Evolutionary conservation across 371 early-diverging fungal species (phyloP).

Genomic region (Umbelopsis sp.): DNA sequence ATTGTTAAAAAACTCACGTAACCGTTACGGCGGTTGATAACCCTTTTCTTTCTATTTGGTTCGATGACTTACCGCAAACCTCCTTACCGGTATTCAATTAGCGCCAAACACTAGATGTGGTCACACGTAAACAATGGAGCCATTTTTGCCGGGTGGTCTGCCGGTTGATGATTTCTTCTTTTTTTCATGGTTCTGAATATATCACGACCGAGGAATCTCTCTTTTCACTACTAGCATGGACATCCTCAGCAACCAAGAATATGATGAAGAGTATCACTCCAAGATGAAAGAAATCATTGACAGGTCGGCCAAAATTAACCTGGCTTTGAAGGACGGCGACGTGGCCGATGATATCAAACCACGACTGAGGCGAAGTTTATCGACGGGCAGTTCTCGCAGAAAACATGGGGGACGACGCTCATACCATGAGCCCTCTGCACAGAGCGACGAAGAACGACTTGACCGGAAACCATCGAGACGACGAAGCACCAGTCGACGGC

Average conservation of each 20-base stretch:
- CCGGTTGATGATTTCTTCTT: background rate
- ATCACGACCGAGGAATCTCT: background rate
- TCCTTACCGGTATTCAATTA: background rate
- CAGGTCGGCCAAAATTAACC: background rate
- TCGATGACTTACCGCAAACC: no score
- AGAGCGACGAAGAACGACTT: constrained; percentile 7
- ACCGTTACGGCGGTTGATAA: no score
- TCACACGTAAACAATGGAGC: constrained; percentile 2
- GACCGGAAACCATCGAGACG: background rate
- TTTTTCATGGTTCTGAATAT: background rate
- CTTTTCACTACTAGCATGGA: background rate
- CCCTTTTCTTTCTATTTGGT: no score
- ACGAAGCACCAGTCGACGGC: background rate
- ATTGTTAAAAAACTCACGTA: no score
- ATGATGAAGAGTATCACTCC: constrained; percentile 6
- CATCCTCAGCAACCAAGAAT: constrained; percentile 11
- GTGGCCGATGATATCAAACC: background rate
- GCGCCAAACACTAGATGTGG: background rate
- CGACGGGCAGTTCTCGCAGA: background rate
- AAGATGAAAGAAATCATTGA: constrained; percentile 15
- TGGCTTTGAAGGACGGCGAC: constrained; percentile 7
- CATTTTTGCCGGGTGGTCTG: constrained; percentile 1
- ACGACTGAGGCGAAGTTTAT: constrained; percentile 1
- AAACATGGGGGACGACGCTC: background rate
- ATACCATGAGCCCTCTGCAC: background rate